phyloP scores from a whole-genome alignment of 1,139 yeast species.

The Komagataea norvegica region DNA sequence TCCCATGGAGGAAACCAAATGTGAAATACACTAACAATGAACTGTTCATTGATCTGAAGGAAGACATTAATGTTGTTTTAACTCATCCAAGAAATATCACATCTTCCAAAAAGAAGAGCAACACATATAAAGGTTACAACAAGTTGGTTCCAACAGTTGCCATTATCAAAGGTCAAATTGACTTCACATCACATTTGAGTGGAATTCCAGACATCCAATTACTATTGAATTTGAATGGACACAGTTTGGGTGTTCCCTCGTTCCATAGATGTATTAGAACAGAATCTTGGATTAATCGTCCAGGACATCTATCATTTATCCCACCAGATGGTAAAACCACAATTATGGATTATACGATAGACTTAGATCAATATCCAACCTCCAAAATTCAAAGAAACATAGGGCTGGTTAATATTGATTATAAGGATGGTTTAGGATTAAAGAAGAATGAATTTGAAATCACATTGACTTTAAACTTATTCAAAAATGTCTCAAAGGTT shows the following conservation, averaged over 20 bases:
- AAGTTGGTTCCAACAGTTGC: constrained; percentile 37
- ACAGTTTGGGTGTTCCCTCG: constrained; percentile 44
- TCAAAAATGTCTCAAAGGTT: constrained; percentile 48
- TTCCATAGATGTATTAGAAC: constrained; percentile 39
- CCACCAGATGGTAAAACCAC: constrained; percentile 86
- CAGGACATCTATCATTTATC: constrained; percentile 53
- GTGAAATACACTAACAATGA: constrained; percentile 28
- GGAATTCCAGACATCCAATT: constrained; percentile 74
- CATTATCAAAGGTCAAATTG: constrained; percentile 55
- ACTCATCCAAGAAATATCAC: constrained; percentile 13
- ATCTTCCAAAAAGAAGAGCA: constrained; percentile 6
- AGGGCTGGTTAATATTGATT: constrained; percentile 59
- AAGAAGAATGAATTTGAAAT: constrained; percentile 73
- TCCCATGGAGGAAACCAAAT: constrained; percentile 23
- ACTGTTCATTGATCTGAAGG: constrained; percentile 39
- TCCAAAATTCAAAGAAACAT: constrained; percentile 27
- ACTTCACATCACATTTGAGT: constrained; percentile 61
- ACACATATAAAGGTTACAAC: constrained; percentile 29
- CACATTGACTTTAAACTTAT: constrained; percentile 48
- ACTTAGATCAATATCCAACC: constrained; percentile 34
- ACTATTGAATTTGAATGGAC: constrained; percentile 41
- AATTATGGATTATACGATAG: constrained; percentile 61
- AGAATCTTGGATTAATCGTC: constrained; percentile 38
- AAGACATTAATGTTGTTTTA: constrained; percentile 40
- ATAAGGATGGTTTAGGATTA: constrained; percentile 57